Evolutionary conservation across 2,329 filamentous ascomycete species (phyloP).

Genomic region (Colletotrichum sp.): DNA sequence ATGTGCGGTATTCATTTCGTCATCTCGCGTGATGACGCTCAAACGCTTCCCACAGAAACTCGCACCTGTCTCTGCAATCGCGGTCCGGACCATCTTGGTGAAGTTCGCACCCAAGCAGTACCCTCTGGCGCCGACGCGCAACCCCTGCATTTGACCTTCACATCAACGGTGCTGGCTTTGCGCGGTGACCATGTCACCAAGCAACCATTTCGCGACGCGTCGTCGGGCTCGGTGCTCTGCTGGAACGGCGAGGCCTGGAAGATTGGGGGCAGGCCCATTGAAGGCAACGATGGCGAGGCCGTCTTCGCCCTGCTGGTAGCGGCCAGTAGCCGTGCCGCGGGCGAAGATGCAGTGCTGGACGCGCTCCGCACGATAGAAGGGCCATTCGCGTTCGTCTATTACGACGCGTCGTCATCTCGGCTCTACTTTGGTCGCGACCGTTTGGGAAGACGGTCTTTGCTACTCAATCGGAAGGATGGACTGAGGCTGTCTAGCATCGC

Average conservation of each 20-base stretch:
- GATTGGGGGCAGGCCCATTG: slow-evolving; percentile 61
- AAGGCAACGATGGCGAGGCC: slow-evolving; percentile 78
- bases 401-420: slow-evolving; percentile 64
- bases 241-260: slow-evolving; percentile 99
- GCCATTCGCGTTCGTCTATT: slow-evolving; percentile 89
- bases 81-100: slow-evolving; percentile 64
- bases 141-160: slow-evolving; percentile 62
- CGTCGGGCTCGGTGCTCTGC: slow-evolving; percentile 73
- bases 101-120: slow-evolving; percentile 32
- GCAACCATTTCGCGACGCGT: slow-evolving; percentile 73
- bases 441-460: slow-evolving; percentile 83
- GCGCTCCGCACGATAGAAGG: slow-evolving; percentile 71
- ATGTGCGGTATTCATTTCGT: slow-evolving; percentile 67
- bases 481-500: slow-evolving; percentile 76
- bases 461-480: slow-evolving; percentile 56
- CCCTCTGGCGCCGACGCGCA: slow-evolving; percentile 28
- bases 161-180: slow-evolving; percentile 90
- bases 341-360: slow-evolving; percentile 46
- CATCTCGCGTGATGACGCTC: slow-evolving; percentile 43
- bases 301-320: slow-evolving; percentile 67
- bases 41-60: slow-evolving; percentile 40
- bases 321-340: slow-evolving; percentile 35
- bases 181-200: slow-evolving; percentile 73
- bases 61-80: slow-evolving; percentile 55
- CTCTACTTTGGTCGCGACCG: slow-evolving; percentile 88